These are phyloP conservation scores for Chaetoceros tenuissimus DNA, from an alignment of 108 stramenopile genomes.

Conservation along the genomic window DNA sequence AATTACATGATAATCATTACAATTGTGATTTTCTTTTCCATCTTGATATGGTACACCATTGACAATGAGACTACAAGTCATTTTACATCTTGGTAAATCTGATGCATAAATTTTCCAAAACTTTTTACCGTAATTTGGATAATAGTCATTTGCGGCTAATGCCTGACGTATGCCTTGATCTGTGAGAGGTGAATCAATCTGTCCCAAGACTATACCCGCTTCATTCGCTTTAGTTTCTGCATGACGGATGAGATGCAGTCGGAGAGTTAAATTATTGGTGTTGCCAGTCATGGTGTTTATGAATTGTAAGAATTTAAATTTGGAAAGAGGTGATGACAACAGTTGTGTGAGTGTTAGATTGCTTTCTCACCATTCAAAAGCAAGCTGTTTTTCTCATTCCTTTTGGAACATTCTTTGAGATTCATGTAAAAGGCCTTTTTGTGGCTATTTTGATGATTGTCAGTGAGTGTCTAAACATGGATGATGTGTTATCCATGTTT, in stretches of 20 bases:
- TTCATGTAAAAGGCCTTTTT: no score
- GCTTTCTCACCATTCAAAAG: no score
- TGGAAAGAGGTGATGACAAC: no score
- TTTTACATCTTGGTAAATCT: neutral
- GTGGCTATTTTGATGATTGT: no score
- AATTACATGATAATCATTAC: slow-evolving; percentile 4
- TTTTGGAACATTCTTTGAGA: no score
- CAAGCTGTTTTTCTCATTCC: no score
- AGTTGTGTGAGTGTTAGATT: no score
- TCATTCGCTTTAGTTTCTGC: slow-evolving; percentile 46
- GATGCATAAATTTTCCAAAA: neutral
- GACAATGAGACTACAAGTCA: neutral
- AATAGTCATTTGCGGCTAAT: slow-evolving; percentile 7
- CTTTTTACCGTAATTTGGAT: neutral
- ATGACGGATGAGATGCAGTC: slow-evolving; percentile 39
- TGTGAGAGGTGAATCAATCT: slow-evolving; percentile 42
- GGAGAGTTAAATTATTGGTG: neutral
- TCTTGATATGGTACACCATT: slow-evolving; percentile 3
- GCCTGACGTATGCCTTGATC: slow-evolving; percentile 22
- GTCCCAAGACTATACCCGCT: slow-evolving; percentile 30
- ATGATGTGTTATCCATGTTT: no score
- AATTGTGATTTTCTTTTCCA: neutral
- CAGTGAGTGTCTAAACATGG: no score
- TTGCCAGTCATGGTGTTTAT: no score
- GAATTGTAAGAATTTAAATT: no score